phyloP scores from a whole-genome alignment of 2,329 filamentous ascomycete species.

The Arthrobotrys megalospora region DNA sequence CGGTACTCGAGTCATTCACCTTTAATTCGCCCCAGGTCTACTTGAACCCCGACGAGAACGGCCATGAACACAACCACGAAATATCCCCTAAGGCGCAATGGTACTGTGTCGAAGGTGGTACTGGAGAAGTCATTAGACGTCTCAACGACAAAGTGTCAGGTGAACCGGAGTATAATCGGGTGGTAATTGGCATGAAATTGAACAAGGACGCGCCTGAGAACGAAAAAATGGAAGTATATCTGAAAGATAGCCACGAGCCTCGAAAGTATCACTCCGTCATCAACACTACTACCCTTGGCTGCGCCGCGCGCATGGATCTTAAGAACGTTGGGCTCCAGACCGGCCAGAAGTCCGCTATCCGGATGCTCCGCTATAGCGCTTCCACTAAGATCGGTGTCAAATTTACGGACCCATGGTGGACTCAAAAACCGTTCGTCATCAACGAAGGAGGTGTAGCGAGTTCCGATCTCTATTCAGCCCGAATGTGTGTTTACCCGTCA shows the following conservation, averaged over 20 bases:
- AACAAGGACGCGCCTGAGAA: not conserved
- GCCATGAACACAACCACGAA: not conserved
- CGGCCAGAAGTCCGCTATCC: slow-evolving; percentile 65
- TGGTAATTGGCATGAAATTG: slow-evolving; percentile 15
- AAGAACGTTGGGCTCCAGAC: slow-evolving; percentile 47
- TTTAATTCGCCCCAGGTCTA: slow-evolving; percentile 1
- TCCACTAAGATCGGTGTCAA: slow-evolving; percentile 67
- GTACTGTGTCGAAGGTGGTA: slow-evolving; percentile 34
- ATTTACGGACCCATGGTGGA: slow-evolving; percentile 67
- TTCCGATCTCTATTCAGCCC: slow-evolving; percentile 65
- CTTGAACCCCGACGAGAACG: not conserved
- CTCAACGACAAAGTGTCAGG: slow-evolving; percentile 19
- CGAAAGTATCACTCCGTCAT: slow-evolving; percentile 53
- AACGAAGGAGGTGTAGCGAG: slow-evolving; percentile 64
- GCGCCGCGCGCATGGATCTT: slow-evolving; percentile 60
- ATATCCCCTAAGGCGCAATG: not conserved
- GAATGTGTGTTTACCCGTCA: slow-evolving; percentile 67
- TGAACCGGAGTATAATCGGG: slow-evolving; percentile 3
- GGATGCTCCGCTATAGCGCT: slow-evolving; percentile 65
- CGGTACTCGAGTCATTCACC: slow-evolving; percentile 24
- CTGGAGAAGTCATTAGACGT: not conserved
- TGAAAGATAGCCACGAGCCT: slow-evolving; percentile 4
- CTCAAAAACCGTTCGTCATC: slow-evolving; percentile 62
- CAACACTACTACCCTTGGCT: slow-evolving; percentile 62
- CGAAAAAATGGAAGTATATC: slow-evolving; percentile 15